Evolutionary conservation across 371 early-diverging fungal genomes (phyloP).

Genomic region (Coemansia sp.): DNA sequence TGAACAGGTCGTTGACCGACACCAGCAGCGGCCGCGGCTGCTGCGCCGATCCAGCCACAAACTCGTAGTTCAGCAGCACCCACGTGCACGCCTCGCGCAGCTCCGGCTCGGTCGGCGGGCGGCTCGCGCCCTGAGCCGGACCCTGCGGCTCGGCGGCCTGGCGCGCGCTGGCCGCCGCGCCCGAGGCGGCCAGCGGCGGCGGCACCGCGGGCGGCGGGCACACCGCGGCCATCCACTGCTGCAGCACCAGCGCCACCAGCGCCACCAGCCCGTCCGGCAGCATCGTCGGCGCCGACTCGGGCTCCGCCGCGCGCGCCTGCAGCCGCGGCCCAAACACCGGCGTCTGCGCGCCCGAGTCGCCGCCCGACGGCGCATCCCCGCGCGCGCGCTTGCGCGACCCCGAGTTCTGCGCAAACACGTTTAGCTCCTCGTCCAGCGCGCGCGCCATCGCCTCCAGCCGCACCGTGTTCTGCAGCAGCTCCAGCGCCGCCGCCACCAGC

Average conservation of each 20-base stretch:
- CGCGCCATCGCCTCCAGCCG: conserved; percentile 41
- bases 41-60: background rate
- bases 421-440: conserved; percentile 39
- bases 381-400: background rate
- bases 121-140: background rate
- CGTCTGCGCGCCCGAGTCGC: conserved; percentile 44
- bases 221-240: conserved; percentile 46
- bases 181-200: conserved; percentile 3
- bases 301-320: conserved; percentile 6
- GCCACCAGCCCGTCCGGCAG: conserved; percentile 37
- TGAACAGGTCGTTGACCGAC: conserved; percentile 26
- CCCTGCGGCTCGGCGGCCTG: conserved; percentile 2
- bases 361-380: conserved; percentile 5
- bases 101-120: conserved; percentile 48
- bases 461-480: conserved; percentile 45
- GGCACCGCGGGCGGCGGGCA: conserved; percentile 16
- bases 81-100: conserved; percentile 51
- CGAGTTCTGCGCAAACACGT: too few relatives aligned
- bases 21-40: conserved; percentile 16
- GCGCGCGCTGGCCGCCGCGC: background rate
- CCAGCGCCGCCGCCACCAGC: conserved; percentile 33
- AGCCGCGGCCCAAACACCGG: conserved; percentile 36
- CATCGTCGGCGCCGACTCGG: conserved; percentile 30
- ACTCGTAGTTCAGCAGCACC: conserved; percentile 51
- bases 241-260: conserved; percentile 40